Conservation (phyloP, 2,329 filamentous ascomycete species). For the Myriosclerotinia duriaeana region DNA sequence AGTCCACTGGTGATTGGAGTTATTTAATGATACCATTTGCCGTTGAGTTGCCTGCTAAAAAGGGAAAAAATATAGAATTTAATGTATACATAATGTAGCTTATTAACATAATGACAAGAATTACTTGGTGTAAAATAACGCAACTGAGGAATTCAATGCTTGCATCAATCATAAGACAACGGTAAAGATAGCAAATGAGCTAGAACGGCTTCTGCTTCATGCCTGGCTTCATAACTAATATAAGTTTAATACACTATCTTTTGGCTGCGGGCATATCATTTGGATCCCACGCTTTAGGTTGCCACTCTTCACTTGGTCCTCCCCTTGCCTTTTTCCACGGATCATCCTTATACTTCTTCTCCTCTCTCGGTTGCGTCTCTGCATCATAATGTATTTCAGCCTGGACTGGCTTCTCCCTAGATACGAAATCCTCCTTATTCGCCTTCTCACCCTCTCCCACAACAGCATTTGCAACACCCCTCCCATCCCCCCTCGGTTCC, state of each 20-base stretch:
- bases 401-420: background rate
- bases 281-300: constrained; percentile 48
- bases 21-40: constrained; percentile 19
- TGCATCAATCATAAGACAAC: background rate
- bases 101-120: background rate
- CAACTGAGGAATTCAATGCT: background rate
- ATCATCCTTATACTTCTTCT: constrained; percentile 40
- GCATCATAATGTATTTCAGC: constrained; percentile 14
- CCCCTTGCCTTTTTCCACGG: constrained; percentile 59
- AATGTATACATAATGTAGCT: background rate
- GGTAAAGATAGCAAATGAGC: background rate
- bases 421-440: constrained; percentile 16
- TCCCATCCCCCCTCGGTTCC: constrained; percentile 1
- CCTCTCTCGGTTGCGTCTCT: constrained; percentile 24
- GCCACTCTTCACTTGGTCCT: constrained; percentile 54
- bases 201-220: background rate
- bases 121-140: too few species aligned
- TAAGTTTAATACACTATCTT: constrained; percentile 6
- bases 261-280: constrained; percentile 17
- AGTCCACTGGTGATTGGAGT: constrained; percentile 6
- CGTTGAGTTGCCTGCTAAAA: background rate
- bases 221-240: background rate
- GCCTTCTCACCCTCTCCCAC: constrained; percentile 20
- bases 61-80: background rate
- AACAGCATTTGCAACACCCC: background rate